Percentiles rank a stretch among this genome's conserved stretches.
These are phyloP conservation scores for Mimosa pudica DNA, from an alignment of 306 rosid genomes.

Conservation along the genomic window DNA sequence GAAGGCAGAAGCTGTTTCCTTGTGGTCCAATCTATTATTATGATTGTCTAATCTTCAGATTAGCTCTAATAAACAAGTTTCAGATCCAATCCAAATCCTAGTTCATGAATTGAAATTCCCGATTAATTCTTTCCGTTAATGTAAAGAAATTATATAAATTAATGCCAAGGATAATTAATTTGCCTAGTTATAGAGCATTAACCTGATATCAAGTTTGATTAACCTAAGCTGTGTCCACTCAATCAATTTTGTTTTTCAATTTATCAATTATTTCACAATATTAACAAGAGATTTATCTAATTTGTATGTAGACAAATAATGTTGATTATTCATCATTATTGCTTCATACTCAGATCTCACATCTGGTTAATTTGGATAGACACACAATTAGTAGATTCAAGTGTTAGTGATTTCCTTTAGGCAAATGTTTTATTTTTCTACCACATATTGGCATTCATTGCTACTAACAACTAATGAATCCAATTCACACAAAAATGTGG, in stretches of 20 bases:
- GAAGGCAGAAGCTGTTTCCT: constrained; percentile 23
- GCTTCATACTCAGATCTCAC: too few species aligned
- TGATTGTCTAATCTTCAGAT: background rate
- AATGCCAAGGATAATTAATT: constrained; percentile 16
- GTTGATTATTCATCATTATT: too few species aligned
- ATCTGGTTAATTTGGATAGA: too few species aligned
- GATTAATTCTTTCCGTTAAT: constrained; percentile 25
- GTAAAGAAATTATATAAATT: background rate
- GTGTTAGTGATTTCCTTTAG: too few species aligned
- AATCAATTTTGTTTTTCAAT: background rate
- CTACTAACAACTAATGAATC: too few species aligned
- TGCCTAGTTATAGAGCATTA: constrained; percentile 3
- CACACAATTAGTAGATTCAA: too few species aligned
- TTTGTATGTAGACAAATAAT: too few species aligned
- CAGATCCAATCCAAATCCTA: constrained; percentile 40
- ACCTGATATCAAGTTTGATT: constrained; percentile 21
- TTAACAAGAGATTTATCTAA: too few species aligned
- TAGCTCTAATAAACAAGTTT: background rate
- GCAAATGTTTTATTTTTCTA: too few species aligned
- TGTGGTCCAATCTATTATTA: constrained; percentile 22
- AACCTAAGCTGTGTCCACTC: constrained; percentile 24
- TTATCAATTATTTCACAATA: too few species aligned
- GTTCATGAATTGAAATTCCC: constrained; percentile 34
- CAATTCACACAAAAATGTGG: too few species aligned
- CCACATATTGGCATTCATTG: too few species aligned